Evolutionary conservation across 140 eudicot genomes (phyloP), one percentile per base, ranked within the genome.

Genomic region (Oenanthe javanica): DNA sequence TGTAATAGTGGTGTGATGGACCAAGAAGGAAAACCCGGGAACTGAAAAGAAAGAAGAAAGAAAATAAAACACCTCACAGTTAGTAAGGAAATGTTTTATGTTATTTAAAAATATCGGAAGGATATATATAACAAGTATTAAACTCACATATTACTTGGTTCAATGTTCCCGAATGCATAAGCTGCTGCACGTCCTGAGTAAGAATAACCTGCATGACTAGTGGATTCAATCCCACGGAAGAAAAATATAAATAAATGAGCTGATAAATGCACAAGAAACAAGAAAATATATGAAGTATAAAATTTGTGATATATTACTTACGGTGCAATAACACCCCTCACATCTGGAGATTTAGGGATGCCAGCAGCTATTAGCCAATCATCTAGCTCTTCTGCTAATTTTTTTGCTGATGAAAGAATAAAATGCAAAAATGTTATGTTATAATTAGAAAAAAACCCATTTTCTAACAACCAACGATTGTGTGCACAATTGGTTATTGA

Each of bases 171-270:
- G 86, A 95, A 95, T 80, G 99, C 99, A 88, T 82, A 95, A 78
- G 99, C 99, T 47, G 99, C 99, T 79, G 99, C 97, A 81, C 93
- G 97, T 25, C 99, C 99, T 36, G 99, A 95, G 89, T 95, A 95
- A 31, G 99, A 95, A 82, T 95, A 95, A 82, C 99, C 99, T 86
- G 99, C 99, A 89, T 95, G 99, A 81, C 99, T 95, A 80, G 85
- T 81, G 86, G 82, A 82, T 80, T 71, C 63, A 82, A 84, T 75
- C 79, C 81, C 86, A 87, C 84, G 80, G 61, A 73, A 79, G 76
- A 25, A 82, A 82, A 31, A 67, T 14, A 67, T 0, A 67, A 13
- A n/a, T 5, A 9, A 12, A 27, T 25, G 73, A 67, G 73, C 18
- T 77, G 49, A 81, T 18, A 78, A 63, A 57, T 66, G 48, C 42